Base-by-base conservation (phyloP, 768 basidiomycete genomes). In the Suillus spraguei region DNA sequence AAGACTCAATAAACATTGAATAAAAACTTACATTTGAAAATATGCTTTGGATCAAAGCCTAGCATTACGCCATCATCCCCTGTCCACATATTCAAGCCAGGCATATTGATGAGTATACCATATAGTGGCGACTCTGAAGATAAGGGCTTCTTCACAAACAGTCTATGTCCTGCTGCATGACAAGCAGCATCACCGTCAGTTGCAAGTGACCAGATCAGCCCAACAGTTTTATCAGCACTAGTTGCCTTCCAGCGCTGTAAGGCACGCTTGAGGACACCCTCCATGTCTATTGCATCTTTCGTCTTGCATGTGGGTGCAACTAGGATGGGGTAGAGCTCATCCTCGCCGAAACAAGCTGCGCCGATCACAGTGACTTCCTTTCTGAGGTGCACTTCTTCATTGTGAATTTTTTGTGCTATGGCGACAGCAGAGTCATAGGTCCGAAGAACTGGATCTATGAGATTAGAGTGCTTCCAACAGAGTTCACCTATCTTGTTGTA, bases 31-130 rank as follows among this genome's bases (percentile, higher is more conserved):
- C 65, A 33, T 52, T 70, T 70, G 46, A 66, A 54, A 4, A 66
- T 24, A 35, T 70, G 69, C 44, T 66, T 66, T 13, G 16, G 62
- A 53, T 70, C 69, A 55, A 64, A 64, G 41, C 66, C 67, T 22
- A 63, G 36, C 0, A 61, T 68, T 4, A 66, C 63, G 3, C 56
- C 17, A 28, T 53, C 28, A 14, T 55, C 24, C 0, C 67, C 68
- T 17, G 63, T 65, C 39, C 41, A 61, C 4, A 61, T 38, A 52
- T 69, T 69, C 38, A 69, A 33, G 3, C 68, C 68, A 13, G 17
- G 49, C 60, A 69, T 33, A 4, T 41, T 20, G 3, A 33, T 42
- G 14, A 69, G 46, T 0, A 50, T 56, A 5, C 35, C 41, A 16
- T 36, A 69, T 20, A 69, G 44, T 4, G 24, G 35, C 3, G 53